Evolutionary conservation across 2,329 filamentous ascomycete species (phyloP).

Genomic region (Ophiocordyceps camponoti-leonardi): DNA sequence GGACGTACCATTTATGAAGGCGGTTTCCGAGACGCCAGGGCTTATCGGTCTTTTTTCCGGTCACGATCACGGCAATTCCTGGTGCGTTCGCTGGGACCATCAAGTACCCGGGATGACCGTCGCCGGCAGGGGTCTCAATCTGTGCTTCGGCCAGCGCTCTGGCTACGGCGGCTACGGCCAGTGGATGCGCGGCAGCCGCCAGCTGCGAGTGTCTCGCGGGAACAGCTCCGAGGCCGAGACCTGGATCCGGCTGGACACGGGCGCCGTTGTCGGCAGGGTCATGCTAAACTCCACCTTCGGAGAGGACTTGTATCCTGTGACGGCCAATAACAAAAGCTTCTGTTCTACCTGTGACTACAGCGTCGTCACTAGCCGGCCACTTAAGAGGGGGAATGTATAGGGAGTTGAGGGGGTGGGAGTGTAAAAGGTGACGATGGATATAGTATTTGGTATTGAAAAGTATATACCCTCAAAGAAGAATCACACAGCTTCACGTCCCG

Average conservation of each 20-base stretch:
- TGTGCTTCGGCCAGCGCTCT: conserved; percentile 47
- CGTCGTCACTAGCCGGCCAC: not conserved
- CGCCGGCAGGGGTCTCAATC: conserved; percentile 24
- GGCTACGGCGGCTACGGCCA: conserved; percentile 55
- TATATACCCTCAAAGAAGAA: too few relatives aligned
- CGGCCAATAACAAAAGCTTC: conserved; percentile 17
- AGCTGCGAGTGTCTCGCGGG: conserved; percentile 29
- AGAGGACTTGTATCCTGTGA: conserved; percentile 31
- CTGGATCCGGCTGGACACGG: conserved; percentile 44
- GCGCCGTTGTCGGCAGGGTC: conserved; percentile 30
- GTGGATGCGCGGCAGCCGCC: conserved; percentile 43
- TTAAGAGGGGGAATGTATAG: not conserved
- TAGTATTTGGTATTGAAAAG: too few relatives aligned
- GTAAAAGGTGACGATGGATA: not conserved
- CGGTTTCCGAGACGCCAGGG: conserved; percentile 34
- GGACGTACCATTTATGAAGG: conserved; percentile 46
- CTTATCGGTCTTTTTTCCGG: conserved; percentile 43
- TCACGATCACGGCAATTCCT: conserved; percentile 48
- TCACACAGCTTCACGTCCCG: too few relatives aligned
- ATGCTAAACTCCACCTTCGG: conserved; percentile 43
- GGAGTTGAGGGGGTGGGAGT: not conserved
- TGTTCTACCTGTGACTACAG: conserved; percentile 9
- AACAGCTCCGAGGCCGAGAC: conserved; percentile 29
- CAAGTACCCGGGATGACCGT: conserved; percentile 15
- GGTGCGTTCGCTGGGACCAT: conserved; percentile 34